Percentiles rank a stretch among this genome's conserved stretches.
Conservation (phyloP, 768 basidiomycete species). For the Russula brevipes region DNA sequence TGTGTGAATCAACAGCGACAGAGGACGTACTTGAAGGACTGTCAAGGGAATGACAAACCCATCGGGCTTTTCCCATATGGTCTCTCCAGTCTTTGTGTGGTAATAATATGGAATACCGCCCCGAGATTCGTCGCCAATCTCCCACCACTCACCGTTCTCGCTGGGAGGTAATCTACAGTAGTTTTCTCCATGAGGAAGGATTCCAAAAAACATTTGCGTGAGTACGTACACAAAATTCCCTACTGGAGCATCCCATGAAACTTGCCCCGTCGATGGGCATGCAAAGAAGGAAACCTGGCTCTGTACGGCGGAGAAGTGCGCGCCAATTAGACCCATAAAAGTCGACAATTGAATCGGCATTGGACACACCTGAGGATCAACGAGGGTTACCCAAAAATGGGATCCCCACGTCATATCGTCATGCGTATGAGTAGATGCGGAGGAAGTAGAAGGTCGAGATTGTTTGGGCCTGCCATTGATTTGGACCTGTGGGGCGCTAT, state of each 20-base stretch:
- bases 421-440: conserved; percentile 8
- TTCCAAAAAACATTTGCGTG: conserved; percentile 31
- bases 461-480: conserved; percentile 28
- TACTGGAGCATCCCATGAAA: conserved; percentile 88
- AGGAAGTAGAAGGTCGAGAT: conserved; percentile 16
- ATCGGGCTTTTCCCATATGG: conserved; percentile 86
- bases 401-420: conserved; percentile 60
- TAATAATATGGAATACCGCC: conserved; percentile 89
- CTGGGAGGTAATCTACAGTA: conserved; percentile 67
- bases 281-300: conserved; percentile 72
- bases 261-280: conserved; percentile 87
- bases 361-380: conserved; percentile 76
- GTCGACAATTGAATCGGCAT: conserved; percentile 8
- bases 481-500: conserved; percentile 28
- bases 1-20: conserved; percentile 29
- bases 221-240: conserved; percentile 77
- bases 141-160: conserved; percentile 93
- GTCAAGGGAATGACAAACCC: conserved; percentile 90
- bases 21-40: conserved; percentile 64
- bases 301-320: conserved; percentile 46
- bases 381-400: conserved; percentile 91
- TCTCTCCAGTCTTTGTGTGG: conserved; percentile 86
- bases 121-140: conserved; percentile 77
- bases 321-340: not conserved
- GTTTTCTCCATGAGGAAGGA: conserved; percentile 13